Conservation (phyloP, 176 grass and related monocot species). For the Otatea glauca region DNA sequence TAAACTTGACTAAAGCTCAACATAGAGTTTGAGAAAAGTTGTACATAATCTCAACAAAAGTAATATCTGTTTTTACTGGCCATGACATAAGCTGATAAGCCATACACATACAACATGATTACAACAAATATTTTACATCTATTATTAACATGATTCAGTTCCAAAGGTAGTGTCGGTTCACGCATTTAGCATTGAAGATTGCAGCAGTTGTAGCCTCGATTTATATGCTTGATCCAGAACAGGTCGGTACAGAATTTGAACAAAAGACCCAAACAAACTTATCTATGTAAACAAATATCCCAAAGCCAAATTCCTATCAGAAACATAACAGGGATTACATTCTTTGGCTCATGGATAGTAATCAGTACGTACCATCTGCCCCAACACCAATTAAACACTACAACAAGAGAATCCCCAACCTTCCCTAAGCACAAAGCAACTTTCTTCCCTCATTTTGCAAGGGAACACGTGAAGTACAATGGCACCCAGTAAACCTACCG, state of each 20-base stretch:
- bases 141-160: neutral
- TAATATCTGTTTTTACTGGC: neutral
- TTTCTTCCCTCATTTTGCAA: neutral
- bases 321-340: neutral
- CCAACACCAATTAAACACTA: neutral
- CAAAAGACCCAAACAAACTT: neutral
- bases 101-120: conserved; percentile 3
- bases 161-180: neutral
- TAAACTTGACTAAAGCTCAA: neutral
- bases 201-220: neutral
- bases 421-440: neutral
- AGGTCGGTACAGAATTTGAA: neutral
- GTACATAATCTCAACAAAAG: conserved; percentile 3
- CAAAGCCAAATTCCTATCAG: neutral
- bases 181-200: neutral
- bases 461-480: conserved; percentile 1
- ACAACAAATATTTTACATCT: neutral
- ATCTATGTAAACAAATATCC: conserved; percentile 27
- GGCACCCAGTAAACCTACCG: neutral
- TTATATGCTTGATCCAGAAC: neutral
- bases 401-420: neutral
- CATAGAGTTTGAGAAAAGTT: neutral
- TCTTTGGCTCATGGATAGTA: neutral
- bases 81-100: neutral
- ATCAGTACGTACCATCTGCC: neutral